Conservation (phyloP, 495 filamentous ascomycete genomes). For the Trichoderma gamsii region DNA sequence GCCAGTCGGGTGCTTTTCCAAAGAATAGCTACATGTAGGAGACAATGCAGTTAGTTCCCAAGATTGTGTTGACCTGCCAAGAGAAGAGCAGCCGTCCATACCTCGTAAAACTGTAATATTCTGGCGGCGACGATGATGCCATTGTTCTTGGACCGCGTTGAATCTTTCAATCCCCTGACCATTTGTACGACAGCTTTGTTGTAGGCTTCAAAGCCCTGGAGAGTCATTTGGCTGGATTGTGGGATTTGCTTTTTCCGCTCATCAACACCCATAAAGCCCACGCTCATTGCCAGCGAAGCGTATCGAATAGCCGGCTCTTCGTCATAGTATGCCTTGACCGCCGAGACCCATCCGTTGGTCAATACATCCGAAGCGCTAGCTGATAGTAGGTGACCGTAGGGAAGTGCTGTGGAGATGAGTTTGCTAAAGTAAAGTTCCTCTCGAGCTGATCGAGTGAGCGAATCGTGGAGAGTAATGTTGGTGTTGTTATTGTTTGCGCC, state of each 20-base stretch:
- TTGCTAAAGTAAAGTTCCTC: not conserved
- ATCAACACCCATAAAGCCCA: not conserved
- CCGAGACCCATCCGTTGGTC: conserved; percentile 1
- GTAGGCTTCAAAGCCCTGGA: not conserved
- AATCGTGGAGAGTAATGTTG: conserved; percentile 1
- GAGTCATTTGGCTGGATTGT: not conserved
- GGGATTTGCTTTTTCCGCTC: not conserved
- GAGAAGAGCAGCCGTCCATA: not conserved
- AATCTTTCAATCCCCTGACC: not conserved
- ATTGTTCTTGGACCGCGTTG: not conserved
- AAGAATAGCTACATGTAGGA: not conserved
- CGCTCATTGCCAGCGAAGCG: conserved; percentile 5
- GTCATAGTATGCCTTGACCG: not conserved
- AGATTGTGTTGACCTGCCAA: not conserved
- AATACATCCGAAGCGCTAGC: not conserved
- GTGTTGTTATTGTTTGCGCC: not conserved
- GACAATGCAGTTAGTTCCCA: not conserved
- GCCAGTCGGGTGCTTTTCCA: conserved; percentile 3
- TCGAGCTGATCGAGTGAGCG: conserved; percentile 7
- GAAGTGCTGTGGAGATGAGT: conserved; percentile 1
- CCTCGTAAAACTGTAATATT: conserved; percentile 5
- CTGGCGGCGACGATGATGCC: not conserved
- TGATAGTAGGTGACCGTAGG: not conserved
- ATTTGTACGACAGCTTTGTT: not conserved
- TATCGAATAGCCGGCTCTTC: conserved; percentile 6